These are phyloP conservation scores for Jackrogersella minutella DNA, from an alignment of 495 filamentous ascomycete species.

Conservation along the genomic window DNA sequence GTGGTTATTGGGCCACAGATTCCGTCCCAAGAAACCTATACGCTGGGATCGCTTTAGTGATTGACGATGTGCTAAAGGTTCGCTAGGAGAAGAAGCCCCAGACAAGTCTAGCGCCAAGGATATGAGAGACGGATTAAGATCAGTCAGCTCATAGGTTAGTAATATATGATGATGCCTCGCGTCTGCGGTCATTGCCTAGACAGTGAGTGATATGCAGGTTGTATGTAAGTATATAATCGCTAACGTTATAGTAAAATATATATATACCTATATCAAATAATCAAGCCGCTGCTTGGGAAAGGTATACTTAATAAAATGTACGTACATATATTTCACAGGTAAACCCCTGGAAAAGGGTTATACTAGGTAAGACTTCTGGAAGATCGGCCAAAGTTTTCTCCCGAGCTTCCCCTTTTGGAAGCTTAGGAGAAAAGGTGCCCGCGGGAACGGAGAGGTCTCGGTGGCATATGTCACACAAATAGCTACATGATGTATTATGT, in stretches of 20 bases:
- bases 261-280: background rate
- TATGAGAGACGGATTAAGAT: slow-evolving; percentile 6
- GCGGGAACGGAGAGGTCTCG: slow-evolving; percentile 33
- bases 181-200: background rate
- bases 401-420: slow-evolving; percentile 39
- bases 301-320: slow-evolving; percentile 13
- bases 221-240: background rate
- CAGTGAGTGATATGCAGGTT: background rate
- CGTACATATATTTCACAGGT: background rate
- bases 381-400: slow-evolving; percentile 40
- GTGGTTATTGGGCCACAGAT: slow-evolving; percentile 8
- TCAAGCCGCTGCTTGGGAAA: slow-evolving; percentile 1
- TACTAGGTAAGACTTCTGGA: slow-evolving; percentile 28
- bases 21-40: background rate
- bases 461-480: slow-evolving; percentile 25
- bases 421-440: slow-evolving; percentile 23
- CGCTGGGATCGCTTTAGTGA: slow-evolving; percentile 3
- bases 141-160: background rate
- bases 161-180: background rate
- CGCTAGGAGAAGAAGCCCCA: background rate
- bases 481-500: background rate
- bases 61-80: slow-evolving; percentile 20
- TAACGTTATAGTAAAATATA: slow-evolving; percentile 4
- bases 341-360: background rate
- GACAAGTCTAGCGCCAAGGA: background rate